These are phyloP conservation scores for Cronartium ribicola DNA, from an alignment of 1,284 basidiomycete genomes.

Conservation along the genomic window DNA sequence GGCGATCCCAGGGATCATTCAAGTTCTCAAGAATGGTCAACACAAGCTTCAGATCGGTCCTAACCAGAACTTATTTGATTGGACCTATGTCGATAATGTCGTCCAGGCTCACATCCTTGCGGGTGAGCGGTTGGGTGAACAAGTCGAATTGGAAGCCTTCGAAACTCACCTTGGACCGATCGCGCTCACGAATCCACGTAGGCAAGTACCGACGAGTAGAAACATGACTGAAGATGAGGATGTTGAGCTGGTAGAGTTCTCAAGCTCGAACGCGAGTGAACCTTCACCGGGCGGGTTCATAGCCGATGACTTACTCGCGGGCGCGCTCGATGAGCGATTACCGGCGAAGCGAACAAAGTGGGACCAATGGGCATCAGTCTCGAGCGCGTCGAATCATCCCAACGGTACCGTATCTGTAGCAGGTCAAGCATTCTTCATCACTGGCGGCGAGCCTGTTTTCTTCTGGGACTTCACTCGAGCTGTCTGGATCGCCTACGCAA, in stretches of 20 bases:
- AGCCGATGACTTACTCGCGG: constrained; percentile 58
- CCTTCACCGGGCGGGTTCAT: background rate
- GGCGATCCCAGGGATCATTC: constrained; percentile 71
- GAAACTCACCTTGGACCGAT: constrained; percentile 63
- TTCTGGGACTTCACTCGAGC: constrained; percentile 92
- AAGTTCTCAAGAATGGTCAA: constrained; percentile 74
- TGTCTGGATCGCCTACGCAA: constrained; percentile 71
- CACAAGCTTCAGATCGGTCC: constrained; percentile 90
- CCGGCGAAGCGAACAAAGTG: constrained; percentile 56
- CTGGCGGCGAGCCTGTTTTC: constrained; percentile 89
- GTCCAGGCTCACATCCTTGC: constrained; percentile 92
- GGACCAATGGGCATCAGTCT: constrained; percentile 48
- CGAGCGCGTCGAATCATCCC: constrained; percentile 21
- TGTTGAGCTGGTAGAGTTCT: constrained; percentile 20
- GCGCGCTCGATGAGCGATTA: constrained; percentile 51
- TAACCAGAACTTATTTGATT: constrained; percentile 92
- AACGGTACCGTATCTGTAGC: constrained; percentile 67
- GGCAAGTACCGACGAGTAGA: constrained; percentile 46
- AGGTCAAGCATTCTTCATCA: constrained; percentile 94
- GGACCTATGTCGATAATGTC: constrained; percentile 95
- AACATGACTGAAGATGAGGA: constrained; percentile 40
- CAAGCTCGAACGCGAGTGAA: constrained; percentile 14
- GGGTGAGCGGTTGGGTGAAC: constrained; percentile 68
- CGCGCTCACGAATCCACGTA: constrained; percentile 44
- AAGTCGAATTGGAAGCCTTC: constrained; percentile 55